Base-by-base conservation (phyloP, 805 yeast genomes). In the Wickerhamomyces kurtzmanii region DNA sequence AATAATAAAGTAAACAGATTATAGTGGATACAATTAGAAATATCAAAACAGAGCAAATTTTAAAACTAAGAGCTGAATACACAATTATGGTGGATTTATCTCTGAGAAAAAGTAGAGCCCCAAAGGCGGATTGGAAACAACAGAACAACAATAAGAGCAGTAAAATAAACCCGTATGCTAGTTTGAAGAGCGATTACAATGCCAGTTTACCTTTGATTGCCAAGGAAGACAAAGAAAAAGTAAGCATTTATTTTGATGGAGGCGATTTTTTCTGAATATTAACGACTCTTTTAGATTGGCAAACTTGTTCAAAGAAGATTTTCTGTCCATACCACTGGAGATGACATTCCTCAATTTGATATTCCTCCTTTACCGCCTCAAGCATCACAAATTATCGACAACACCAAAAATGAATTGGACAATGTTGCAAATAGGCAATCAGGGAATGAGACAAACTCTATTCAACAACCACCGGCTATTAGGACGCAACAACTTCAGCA, bases 301-400 rank as follows among this genome's bases (percentile, higher is more conserved):
- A 45, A 55, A 11, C 47, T 60, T 13, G 60, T 61, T 58, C 64
- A 63, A 30, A 43, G 71, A 29, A 43, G 71, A 31, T 48, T 65
- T 34, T 64, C 70, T 3, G 51, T 65, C 18, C 64, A 59, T 31
- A 42, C 55, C 32, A 31, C 39, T 28, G 38, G 34, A 21, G 26
- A 25, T 15, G 18, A 22, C 15, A 1, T 26, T 26, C 34, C 24
- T 4, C 23, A 28, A 6, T 21, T 12, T 6, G 36, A 31, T 0
- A 23, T 24, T n/a, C 42, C 41, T 5, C 59, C 57, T 7, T 39
- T 55, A 3, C 27, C 55, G 15, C 60, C 60, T 3, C 28, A 5
- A 40, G 38, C 12, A 34, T 49, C 4, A 24, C 40, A 14, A 17
- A 25, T 6, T 40, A 39, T 22, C 39, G 36, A 24, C 41, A 34